Base-by-base conservation (phyloP, 2,329 filamentous ascomycete species). In the Colletotrichum melonis region DNA sequence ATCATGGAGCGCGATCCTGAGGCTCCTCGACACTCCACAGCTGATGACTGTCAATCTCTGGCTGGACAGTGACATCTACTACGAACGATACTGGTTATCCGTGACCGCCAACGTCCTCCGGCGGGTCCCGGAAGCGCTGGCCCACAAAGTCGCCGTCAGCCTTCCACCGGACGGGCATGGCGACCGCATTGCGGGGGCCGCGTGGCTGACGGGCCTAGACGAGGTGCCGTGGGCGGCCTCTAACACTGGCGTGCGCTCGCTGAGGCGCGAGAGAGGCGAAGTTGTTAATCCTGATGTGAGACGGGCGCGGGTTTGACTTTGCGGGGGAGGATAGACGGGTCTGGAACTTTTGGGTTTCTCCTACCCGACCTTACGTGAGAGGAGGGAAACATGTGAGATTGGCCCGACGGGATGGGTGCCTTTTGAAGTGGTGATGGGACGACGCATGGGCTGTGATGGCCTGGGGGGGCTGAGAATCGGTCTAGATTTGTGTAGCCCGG, bases 61-160 rank as follows among this genome's bases (percentile, higher is more conserved):
- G 66, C 60, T 73, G 3, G 70, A 73, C n/a, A 73, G 66, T 46
- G 70, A 73, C 30, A 24, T 65, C 3, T 73, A 52, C 56, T 69
- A 73, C 60, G 70, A 73, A 32, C 59, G 70, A 60, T 46, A 59
- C n/a, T 73, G 70, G 70, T 56, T 73, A 4, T 73, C 70, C 24
- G 60, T 65, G 19, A n/a, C 60, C 42, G 28, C 42, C 30, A 73
- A 73, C 60, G 66, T 73, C 26, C 35, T 65, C 70, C 35, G 70
- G 32, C 70, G 67, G 19, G 52, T 73, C 9, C 60, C 70, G 42
- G 60, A 70, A 35, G 55, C 60, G 22, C 66, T 73, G 70, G 42
- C 60, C 60, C 66, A 73, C 70, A 73, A 70, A 30, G 55, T 57
- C 55, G 70, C 70, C 66, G 67, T 73, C 46, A 70, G 46, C 16